phyloP scores from a whole-genome alignment of 164 flowering plant species.

The Macadamia integrifolia region DNA sequence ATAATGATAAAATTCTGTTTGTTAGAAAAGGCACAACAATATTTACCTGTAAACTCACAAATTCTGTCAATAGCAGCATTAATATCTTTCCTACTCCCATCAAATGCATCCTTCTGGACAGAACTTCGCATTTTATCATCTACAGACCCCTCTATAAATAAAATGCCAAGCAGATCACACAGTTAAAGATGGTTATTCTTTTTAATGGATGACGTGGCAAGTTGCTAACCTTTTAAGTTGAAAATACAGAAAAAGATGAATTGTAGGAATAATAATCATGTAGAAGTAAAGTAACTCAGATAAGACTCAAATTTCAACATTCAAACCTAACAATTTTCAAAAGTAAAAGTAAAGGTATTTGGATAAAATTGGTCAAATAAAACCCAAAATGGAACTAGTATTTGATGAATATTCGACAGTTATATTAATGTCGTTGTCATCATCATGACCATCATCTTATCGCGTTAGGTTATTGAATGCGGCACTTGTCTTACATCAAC shows the following conservation, averaged over 20 bases:
- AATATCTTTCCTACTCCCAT: conserved; percentile 82
- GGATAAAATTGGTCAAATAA: too few species aligned
- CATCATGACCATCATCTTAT: too few species aligned
- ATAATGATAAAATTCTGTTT: conserved; percentile 3
- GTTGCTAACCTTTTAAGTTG: background rate
- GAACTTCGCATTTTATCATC: conserved; percentile 49
- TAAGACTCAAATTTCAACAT: too few species aligned
- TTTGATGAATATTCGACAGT: too few species aligned
- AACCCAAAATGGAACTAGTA: too few species aligned
- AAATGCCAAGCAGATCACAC: background rate
- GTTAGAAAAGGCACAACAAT: background rate
- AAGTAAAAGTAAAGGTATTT: too few species aligned
- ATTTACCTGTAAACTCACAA: conserved; percentile 85
- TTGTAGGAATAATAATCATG: background rate
- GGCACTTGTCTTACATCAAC: too few species aligned
- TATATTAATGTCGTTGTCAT: too few species aligned
- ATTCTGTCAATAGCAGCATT: conserved; percentile 89
- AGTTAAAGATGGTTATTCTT: background rate
- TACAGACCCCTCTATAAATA: conserved; percentile 23
- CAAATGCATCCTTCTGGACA: conserved; percentile 60
- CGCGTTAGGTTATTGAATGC: too few species aligned
- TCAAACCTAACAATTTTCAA: too few species aligned
- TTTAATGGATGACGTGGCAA: background rate
- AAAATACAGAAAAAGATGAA: background rate
- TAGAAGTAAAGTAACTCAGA: too few species aligned